phyloP scores from a whole-genome alignment of 768 basidiomycete genomes.

The Dioszegia aurantiaca region DNA sequence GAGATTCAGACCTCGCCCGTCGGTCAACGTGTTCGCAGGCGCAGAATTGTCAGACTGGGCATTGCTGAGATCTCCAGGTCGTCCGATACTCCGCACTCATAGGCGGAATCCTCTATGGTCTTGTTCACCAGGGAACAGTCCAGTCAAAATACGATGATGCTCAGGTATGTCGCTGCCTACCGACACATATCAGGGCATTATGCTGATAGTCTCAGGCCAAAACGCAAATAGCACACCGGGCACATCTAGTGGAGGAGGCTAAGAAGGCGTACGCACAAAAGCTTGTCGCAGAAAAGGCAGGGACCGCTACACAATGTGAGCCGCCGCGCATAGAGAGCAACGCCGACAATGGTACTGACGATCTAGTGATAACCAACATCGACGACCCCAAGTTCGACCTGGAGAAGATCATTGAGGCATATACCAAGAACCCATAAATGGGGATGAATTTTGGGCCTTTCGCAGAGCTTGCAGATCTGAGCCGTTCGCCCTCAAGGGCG shows the following conservation, averaged over 20 bases:
- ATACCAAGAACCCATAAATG: conserved; percentile 39
- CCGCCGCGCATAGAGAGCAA: background rate
- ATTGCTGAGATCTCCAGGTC: conserved; percentile 60
- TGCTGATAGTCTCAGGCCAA: conserved; percentile 19
- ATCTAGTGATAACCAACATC: conserved; percentile 80
- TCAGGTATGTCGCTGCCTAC: conserved; percentile 56
- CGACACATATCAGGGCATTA: background rate
- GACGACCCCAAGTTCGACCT: conserved; percentile 95
- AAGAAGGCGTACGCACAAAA: conserved; percentile 80
- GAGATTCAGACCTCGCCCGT: too few species aligned
- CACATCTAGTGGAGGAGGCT: conserved; percentile 76
- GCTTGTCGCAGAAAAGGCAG: conserved; percentile 47
- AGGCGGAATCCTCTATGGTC: conserved; percentile 83
- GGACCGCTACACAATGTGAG: conserved; percentile 15
- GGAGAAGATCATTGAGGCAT: conserved; percentile 67
- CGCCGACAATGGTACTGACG: conserved; percentile 5
- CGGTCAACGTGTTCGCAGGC: too few species aligned
- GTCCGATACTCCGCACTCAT: conserved; percentile 88
- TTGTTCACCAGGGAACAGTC: conserved; percentile 84
- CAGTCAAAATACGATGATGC: conserved; percentile 75
- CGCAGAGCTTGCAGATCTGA: background rate
- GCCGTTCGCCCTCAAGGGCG: too few species aligned
- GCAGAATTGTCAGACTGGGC: too few species aligned
- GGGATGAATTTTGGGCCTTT: background rate
- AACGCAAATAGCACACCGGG: conserved; percentile 56